Conservation (phyloP, 176 grass and related monocot genomes). For the Aechmea fasciata region DNA sequence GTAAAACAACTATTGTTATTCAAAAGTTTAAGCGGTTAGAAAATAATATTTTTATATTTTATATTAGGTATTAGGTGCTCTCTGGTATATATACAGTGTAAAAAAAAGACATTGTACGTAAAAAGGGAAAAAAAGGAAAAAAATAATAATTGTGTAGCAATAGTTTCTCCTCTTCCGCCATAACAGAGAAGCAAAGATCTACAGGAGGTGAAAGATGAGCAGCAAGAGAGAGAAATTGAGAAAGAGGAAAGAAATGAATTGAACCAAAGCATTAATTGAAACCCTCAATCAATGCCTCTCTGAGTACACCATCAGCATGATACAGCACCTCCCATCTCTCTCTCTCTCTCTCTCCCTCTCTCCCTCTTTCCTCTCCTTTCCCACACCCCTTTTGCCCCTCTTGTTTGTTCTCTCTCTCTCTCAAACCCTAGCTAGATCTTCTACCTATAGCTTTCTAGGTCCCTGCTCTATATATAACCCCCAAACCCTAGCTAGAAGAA, state of each 20-base stretch:
- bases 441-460: too few species aligned
- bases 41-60: too few species aligned
- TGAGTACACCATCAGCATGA: slow-evolving; percentile 3
- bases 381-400: neutral
- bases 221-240: neutral
- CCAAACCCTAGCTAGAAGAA: neutral
- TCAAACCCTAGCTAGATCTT: neutral
- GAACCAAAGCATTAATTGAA: slow-evolving; percentile 3
- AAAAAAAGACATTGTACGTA: too few species aligned
- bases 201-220: neutral
- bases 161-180: too few species aligned
- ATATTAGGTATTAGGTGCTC: too few species aligned
- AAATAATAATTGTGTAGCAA: too few species aligned
- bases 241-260: neutral
- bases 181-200: neutral
- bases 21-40: too few species aligned
- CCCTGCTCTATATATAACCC: neutral
- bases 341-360: neutral
- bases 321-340: neutral
- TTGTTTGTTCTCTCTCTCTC: neutral
- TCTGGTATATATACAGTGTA: too few species aligned
- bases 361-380: neutral
- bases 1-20: too few species aligned
- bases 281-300: slow-evolving; percentile 2
- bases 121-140: too few species aligned